Conservation (phyloP, 805 yeast genomes). For the Cyberlindnera mississippiensis region DNA sequence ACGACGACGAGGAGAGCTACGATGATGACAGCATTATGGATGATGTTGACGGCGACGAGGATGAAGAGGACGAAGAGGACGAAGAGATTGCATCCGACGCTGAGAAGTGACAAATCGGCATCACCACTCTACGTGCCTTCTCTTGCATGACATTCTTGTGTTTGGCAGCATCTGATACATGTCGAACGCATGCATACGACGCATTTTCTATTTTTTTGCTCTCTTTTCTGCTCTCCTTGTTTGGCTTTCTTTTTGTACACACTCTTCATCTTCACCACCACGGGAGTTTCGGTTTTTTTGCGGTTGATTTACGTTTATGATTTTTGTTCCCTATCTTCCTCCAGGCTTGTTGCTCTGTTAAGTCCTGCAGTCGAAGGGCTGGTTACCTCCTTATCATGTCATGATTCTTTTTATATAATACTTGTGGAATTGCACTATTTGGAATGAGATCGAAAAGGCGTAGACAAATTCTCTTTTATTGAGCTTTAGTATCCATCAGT, state of each 20-base stretch:
- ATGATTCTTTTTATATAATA: not conserved
- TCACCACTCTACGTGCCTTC: not conserved
- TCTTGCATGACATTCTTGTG: not conserved
- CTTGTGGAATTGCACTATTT: no score
- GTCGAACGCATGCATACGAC: not conserved
- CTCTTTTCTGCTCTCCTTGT: not conserved
- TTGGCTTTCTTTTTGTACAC: not conserved
- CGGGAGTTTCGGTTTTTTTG: no score
- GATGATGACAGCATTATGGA: constrained; percentile 48
- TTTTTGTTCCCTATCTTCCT: constrained; percentile 1
- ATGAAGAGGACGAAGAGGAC: constrained; percentile 47
- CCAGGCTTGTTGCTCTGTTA: no score
- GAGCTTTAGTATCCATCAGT: constrained; percentile 1
- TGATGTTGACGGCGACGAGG: constrained; percentile 51
- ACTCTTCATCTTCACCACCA: no score
- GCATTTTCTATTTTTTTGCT: not conserved
- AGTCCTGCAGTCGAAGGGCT: not conserved
- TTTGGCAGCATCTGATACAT: no score
- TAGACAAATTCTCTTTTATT: no score
- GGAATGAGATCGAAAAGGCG: not conserved
- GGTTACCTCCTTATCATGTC: not conserved
- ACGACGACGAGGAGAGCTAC: constrained; percentile 56
- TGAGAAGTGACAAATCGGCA: constrained; percentile 25
- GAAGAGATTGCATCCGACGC: constrained; percentile 30
- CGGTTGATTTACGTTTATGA: constrained; percentile 1